Evolutionary conservation across 495 filamentous ascomycete species (phyloP).

Genomic region (Bryoglossum gracile): DNA sequence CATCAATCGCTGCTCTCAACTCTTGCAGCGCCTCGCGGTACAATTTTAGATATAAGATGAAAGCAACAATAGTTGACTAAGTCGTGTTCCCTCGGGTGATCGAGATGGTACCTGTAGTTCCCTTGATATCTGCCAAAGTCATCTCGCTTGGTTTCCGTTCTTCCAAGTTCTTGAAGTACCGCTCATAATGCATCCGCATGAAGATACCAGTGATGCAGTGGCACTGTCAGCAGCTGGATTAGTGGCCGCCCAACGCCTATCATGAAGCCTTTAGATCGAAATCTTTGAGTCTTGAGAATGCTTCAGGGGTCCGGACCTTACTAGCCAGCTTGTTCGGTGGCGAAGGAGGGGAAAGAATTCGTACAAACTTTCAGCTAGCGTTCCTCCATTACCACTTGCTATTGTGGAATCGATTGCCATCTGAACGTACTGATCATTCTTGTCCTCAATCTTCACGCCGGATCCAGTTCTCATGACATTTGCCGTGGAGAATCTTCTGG

Average conservation of each 20-base stretch:
- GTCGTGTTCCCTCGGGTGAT: constrained; percentile 3
- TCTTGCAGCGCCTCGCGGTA: constrained; percentile 26
- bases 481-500: constrained; percentile 19
- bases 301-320: constrained; percentile 29
- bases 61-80: constrained; percentile 7
- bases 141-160: not conserved
- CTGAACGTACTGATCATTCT: constrained; percentile 38
- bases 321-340: constrained; percentile 35
- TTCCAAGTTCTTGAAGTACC: not conserved
- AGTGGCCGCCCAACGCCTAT: constrained; percentile 8
- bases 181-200: not conserved
- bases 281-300: constrained; percentile 9
- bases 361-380: constrained; percentile 35
- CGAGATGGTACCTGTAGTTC: not conserved
- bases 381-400: constrained; percentile 37
- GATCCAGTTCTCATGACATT: constrained; percentile 37
- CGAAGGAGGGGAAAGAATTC: constrained; percentile 36
- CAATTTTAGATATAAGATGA: constrained; percentile 21
- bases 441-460: constrained; percentile 34
- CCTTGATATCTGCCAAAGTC: constrained; percentile 1
- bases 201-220: not conserved
- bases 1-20: constrained; percentile 28
- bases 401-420: constrained; percentile 37
- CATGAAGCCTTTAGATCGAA: constrained; percentile 14
- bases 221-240: not conserved